Evolutionary conservation across 805 yeast species (phyloP).

Genomic region (Candida hungchunana): DNA sequence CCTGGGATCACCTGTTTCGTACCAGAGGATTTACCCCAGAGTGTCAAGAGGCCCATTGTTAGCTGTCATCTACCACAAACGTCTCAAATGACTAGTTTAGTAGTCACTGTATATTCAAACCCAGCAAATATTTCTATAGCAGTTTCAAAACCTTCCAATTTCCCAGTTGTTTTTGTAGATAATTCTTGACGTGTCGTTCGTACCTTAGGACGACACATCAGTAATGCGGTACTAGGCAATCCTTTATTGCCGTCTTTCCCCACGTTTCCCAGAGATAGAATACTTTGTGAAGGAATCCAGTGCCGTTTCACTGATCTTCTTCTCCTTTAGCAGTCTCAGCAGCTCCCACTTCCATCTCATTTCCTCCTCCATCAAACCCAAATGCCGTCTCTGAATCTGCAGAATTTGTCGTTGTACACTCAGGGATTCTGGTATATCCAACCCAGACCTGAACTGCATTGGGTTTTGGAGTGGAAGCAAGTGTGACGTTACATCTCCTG

Average conservation of each 20-base stretch:
- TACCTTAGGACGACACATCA: too few species aligned
- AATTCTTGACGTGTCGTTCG: too few species aligned
- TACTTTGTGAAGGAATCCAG: background rate
- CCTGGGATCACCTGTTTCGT: too few species aligned
- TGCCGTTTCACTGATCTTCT: background rate
- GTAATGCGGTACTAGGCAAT: too few species aligned
- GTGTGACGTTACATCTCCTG: slow-evolving; percentile 1
- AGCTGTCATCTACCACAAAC: too few species aligned
- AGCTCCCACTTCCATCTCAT: slow-evolving; percentile 11
- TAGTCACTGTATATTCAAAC: too few species aligned
- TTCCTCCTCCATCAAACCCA: slow-evolving; percentile 11
- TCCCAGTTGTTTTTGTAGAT: too few species aligned
- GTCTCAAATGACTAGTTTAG: too few species aligned
- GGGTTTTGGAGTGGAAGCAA: background rate
- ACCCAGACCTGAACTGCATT: background rate
- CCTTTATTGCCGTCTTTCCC: background rate
- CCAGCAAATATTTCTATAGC: too few species aligned
- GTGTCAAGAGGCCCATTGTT: too few species aligned
- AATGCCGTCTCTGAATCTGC: slow-evolving; percentile 5
- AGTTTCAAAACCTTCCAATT: too few species aligned
- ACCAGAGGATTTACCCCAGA: too few species aligned
- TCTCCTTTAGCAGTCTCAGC: background rate
- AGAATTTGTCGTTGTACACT: slow-evolving; percentile 2
- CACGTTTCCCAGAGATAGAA: background rate
- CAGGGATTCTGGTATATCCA: background rate